Evolutionary conservation across 768 basidiomycete genomes (phyloP).

Genomic region (Podaxis sp.): DNA sequence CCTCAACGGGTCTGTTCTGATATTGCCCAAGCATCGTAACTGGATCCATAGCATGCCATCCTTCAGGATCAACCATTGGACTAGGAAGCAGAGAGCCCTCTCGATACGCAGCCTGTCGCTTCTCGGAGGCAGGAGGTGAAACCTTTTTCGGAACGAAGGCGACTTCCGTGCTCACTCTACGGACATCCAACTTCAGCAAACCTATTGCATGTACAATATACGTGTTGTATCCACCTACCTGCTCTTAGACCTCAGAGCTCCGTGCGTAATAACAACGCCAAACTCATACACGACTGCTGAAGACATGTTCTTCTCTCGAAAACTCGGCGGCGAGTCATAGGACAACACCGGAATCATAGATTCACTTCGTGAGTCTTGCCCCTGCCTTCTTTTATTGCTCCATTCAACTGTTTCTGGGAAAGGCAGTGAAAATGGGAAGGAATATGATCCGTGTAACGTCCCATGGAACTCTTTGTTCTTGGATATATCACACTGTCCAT

Average conservation of each 20-base stretch:
- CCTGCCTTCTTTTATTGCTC: neutral
- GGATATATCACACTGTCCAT: neutral
- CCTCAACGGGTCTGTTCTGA: neutral
- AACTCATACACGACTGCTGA: neutral
- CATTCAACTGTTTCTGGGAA: neutral
- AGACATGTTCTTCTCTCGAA: neutral
- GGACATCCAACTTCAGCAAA: neutral
- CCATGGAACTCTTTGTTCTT: neutral
- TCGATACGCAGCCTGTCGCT: neutral
- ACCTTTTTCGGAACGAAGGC: neutral
- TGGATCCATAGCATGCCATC: neutral
- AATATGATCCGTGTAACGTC: neutral
- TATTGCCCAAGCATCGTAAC: neutral
- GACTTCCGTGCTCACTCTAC: neutral
- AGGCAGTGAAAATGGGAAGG: neutral
- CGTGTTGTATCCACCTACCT: neutral
- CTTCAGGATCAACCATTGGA: neutral
- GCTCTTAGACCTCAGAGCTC: neutral
- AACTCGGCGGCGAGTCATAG: neutral
- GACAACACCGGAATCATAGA: neutral
- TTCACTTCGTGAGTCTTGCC: neutral
- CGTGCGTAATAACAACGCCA: neutral
- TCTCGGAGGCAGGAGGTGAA: slow-evolving; percentile 1
- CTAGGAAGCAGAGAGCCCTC: neutral
- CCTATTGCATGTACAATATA: no score